Percentiles rank a stretch among this genome's conserved stretches.
Conservation (phyloP, 2,329 filamentous ascomycete genomes). For the Plectosphaerella sp. region DNA sequence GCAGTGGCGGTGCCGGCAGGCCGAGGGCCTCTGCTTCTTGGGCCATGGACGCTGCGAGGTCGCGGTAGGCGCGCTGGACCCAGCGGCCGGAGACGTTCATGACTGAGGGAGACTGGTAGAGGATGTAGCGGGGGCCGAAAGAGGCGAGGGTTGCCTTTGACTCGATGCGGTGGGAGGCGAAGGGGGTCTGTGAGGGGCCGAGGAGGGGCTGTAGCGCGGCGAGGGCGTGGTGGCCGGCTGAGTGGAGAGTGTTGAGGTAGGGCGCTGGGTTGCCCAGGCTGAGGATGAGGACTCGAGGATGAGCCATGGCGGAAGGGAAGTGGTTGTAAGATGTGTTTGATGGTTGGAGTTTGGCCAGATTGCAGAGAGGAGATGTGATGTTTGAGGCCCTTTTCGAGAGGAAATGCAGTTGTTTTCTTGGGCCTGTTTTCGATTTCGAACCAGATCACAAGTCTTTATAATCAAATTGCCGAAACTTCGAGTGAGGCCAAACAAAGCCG, state of each 20-base stretch:
- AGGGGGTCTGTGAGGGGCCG: conserved; percentile 38
- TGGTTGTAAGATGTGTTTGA: neutral
- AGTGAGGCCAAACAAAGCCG: too few species aligned
- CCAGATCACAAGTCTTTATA: too few species aligned
- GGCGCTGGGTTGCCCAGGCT: conserved; percentile 81
- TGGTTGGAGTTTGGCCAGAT: neutral
- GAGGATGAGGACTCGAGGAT: conserved; percentile 67
- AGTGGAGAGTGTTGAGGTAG: conserved; percentile 78
- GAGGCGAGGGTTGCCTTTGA: conserved; percentile 48
- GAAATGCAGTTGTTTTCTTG: too few species aligned
- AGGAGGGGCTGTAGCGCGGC: conserved; percentile 51
- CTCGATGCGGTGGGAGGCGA: conserved; percentile 40
- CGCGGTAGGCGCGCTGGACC: conserved; percentile 36
- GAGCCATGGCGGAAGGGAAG: conserved; percentile 9
- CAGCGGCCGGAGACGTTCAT: conserved; percentile 85
- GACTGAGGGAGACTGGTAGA: conserved; percentile 69
- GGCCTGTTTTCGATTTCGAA: too few species aligned
- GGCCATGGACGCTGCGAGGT: conserved; percentile 18
- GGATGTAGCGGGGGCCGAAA: conserved; percentile 49
- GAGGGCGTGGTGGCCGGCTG: conserved; percentile 78
- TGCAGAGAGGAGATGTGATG: too few species aligned
- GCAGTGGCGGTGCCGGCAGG: conserved; percentile 14
- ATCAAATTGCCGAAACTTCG: too few species aligned
- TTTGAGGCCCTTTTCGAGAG: too few species aligned
- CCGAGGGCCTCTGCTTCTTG: conserved; percentile 11